Evolutionary conservation across 306 rosid genomes (phyloP).

Genomic region (Sophora flavescens): DNA sequence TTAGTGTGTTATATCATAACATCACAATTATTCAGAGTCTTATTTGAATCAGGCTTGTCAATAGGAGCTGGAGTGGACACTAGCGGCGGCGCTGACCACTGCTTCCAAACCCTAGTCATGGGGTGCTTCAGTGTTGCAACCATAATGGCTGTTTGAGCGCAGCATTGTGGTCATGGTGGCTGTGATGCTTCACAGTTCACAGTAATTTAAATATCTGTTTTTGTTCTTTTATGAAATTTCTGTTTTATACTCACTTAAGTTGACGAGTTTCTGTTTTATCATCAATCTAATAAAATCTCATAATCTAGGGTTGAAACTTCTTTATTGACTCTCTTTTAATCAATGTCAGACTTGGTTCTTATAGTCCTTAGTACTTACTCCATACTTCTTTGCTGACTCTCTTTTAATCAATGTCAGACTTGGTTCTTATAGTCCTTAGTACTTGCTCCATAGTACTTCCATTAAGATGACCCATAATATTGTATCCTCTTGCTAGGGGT

Average conservation of each 20-base stretch:
- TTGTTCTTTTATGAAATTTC: background rate
- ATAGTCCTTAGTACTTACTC: background rate
- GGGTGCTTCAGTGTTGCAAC: background rate
- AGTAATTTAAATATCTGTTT: background rate
- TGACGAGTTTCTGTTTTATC: background rate
- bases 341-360: slow-evolving; percentile 1
- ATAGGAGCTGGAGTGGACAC: background rate
- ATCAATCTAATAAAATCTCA: background rate
- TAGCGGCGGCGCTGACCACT: background rate
- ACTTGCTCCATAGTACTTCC: background rate
- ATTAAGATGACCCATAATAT: background rate
- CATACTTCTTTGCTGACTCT: background rate
- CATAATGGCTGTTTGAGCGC: background rate
- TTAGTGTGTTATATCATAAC: background rate
- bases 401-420: background rate
- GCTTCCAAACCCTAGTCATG: background rate
- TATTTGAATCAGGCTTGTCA: background rate
- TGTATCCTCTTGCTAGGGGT: background rate
- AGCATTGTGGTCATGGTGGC: too few species aligned
- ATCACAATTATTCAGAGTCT: background rate
- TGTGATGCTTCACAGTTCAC: too few species aligned
- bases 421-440: background rate
- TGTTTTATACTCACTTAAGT: background rate
- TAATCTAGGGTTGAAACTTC: background rate
- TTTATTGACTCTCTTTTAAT: background rate